Base-by-base conservation (phyloP, 2,329 filamentous ascomycete genomes). In the Fusarium continuum region DNA sequence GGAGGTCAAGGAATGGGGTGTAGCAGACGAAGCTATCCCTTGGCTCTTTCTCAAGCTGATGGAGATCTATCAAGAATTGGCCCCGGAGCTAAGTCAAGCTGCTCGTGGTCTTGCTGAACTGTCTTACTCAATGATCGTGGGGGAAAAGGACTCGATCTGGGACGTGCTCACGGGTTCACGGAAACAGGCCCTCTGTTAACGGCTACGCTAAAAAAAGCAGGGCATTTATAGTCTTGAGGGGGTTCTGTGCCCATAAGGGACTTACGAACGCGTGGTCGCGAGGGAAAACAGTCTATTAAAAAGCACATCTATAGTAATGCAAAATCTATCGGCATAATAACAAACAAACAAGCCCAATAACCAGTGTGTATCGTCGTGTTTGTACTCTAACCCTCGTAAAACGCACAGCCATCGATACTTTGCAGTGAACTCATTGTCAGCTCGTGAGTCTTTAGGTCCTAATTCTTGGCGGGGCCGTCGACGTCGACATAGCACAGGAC, bases 1-100 rank as follows among this genome's bases (percentile, higher is more conserved):
- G 6, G 40, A 63, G 20, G 56, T 63, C 4, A 39, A 35, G 16
- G 20, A 16, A 39, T 61, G 51, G 56, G 59, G 59, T 5, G 4
- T 40, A 0, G 16, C 35, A 3, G 28, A 32, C 4, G 26, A 46
- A 7, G 16, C 20, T 17, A 17, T 38, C 6, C 39, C 52, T 1
- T 26, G 25, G 16, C 19, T 43, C 13, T 39, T 61, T 14, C 20
- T 61, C 5, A 49, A 60, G 8, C n/a, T 61, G 19, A 16, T 13
- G 3, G 19, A 17, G 3, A 17, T 36, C 2, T 61, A 55, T 6
- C 17, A 14, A 5, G 4, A 28, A 3, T 2, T 50, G 29, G 40
- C 44, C 25, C 44, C 39, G 3, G 28, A 43, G 13, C 44, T 61
- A 4, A 39, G 39, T 14, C 9, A 16, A 2, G 13, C 17, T n/a